Evolutionary conservation across 495 filamentous ascomycete genomes (phyloP).

Genomic region (Jackrogersella minutella): DNA sequence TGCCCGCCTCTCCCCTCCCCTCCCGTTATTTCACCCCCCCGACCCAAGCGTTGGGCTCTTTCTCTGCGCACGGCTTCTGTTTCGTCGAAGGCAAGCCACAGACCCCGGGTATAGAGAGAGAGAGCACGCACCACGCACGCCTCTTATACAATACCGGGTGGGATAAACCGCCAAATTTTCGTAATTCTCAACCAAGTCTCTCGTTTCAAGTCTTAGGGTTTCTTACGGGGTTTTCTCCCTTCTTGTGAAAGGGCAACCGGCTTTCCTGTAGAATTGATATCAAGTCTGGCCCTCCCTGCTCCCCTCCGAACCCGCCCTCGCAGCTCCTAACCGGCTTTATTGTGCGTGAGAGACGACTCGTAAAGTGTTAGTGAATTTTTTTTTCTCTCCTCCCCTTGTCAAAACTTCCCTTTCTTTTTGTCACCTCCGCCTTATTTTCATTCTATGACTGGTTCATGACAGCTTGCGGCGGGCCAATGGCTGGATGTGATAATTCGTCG

Average conservation of each 20-base stretch:
- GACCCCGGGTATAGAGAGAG: slow-evolving; percentile 22
- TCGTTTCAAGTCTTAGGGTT: slow-evolving; percentile 37
- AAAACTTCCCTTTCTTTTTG: neutral
- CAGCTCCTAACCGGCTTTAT: slow-evolving; percentile 11
- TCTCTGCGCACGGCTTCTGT: slow-evolving; percentile 34
- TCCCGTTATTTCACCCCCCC: slow-evolving; percentile 37
- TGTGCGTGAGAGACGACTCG: slow-evolving; percentile 18
- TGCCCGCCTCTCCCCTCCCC: slow-evolving; percentile 12
- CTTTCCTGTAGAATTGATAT: slow-evolving; percentile 25
- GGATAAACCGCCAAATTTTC: slow-evolving; percentile 37
- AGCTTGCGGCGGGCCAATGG: slow-evolving; percentile 34
- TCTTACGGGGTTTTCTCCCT: slow-evolving; percentile 21
- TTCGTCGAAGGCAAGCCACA: slow-evolving; percentile 14
- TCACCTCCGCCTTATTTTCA: slow-evolving; percentile 14
- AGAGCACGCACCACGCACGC: too few species aligned
- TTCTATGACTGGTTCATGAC: slow-evolving; percentile 13
- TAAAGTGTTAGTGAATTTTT: slow-evolving; percentile 27
- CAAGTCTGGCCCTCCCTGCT: slow-evolving; percentile 32
- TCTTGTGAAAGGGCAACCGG: slow-evolving; percentile 21
- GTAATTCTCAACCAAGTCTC: slow-evolving; percentile 35
- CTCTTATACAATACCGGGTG: slow-evolving; percentile 39
- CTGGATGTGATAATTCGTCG: slow-evolving; percentile 17
- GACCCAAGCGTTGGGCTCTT: slow-evolving; percentile 20
- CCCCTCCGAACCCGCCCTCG: slow-evolving; percentile 14
- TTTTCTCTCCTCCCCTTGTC: neutral